Percentiles rank a stretch among this genome's conserved stretches.
Conservation (phyloP, 441 rosid genomes). For the Isatis lusitanica region DNA sequence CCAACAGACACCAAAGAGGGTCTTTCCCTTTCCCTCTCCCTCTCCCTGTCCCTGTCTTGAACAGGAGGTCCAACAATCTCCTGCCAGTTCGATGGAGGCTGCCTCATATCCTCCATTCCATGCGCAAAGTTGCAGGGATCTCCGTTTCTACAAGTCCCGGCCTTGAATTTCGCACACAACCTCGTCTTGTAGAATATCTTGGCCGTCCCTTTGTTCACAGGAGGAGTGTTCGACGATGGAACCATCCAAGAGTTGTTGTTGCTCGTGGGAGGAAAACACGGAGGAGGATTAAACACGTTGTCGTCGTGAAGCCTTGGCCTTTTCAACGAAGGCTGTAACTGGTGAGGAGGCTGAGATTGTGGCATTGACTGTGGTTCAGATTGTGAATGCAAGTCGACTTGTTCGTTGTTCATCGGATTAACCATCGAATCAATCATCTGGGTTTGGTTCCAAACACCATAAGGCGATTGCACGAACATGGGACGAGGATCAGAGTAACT, state of each 20-base stretch:
- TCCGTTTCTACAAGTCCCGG: slow-evolving; percentile 76
- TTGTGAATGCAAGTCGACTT: slow-evolving; percentile 44
- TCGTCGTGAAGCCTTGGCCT: slow-evolving; percentile 65
- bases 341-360: slow-evolving; percentile 30
- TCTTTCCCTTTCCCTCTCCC: slow-evolving; percentile 24
- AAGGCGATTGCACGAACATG: slow-evolving; percentile 44
- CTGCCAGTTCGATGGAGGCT: slow-evolving; percentile 95
- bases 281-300: slow-evolving; percentile 27
- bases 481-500: slow-evolving; percentile 61
- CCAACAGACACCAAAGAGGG: slow-evolving; percentile 32
- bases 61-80: slow-evolving; percentile 65
- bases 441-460: slow-evolving; percentile 64
- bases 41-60: slow-evolving; percentile 45
- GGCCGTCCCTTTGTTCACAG: slow-evolving; percentile 62
- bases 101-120: slow-evolving; percentile 85
- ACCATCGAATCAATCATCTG: slow-evolving; percentile 23
- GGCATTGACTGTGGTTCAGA: slow-evolving; percentile 44
- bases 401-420: slow-evolving; percentile 39
- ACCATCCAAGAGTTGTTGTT: slow-evolving; percentile 28
- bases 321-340: slow-evolving; percentile 59
- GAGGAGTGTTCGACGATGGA: slow-evolving; percentile 38
- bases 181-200: slow-evolving; percentile 94
- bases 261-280: slow-evolving; percentile 17
- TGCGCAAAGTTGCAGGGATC: slow-evolving; percentile 94
- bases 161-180: slow-evolving; percentile 76